Evolutionary conservation across 2,329 filamentous ascomycete species (phyloP), one percentile per base, ranked within the genome.

Genomic region (Dactylellina parvicollis): DNA sequence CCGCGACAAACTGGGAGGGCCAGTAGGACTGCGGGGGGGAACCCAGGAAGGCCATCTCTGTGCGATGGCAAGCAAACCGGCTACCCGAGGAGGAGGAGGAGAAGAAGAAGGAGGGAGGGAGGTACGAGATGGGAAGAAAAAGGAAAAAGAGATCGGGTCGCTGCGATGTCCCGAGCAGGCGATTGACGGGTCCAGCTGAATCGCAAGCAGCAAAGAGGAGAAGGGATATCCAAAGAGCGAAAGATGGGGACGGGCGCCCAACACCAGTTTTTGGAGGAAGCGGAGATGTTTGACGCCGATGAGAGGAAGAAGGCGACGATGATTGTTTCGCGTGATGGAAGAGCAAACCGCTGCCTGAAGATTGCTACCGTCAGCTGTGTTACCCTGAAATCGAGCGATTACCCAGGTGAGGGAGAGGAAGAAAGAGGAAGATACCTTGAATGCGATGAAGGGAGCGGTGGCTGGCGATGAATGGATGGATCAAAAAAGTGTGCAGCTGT

Each of bases 11-110:
- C 59, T 34, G 67, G 50, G 67, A 60, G 5, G 67, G 59, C 67
- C 67, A 72, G 67, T 72, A 72, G 52, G 67, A 44, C 60, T 72
- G 67, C 34, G 67, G 67, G 44, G 67, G 59, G 34, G 59, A 59
- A 16, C 67, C 67, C 44, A 72, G 52, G 59, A 59, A 72, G 44
- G 67, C 67, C 67, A 72, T 72, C 32, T 66, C 49, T 61, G 64
- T 69, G 55, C 55, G 55, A 69, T 55, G 54, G 7, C 65, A 46
- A 54, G 36, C 42, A 46, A 54, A 47, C 42, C 18, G 30, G 32
- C n/a, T 44, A 36, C 18, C 30, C 20, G 34, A 56, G 26, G 22
- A 9, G 20, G 36, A 69, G 50, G 32, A 28, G 16, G n/a, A 59
- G 34, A 34, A 50, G 7, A 42, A 50, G 38, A 42, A 1, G 20